Evolutionary conservation across 768 basidiomycete species (phyloP).

Genomic region (Inosperma sp.): DNA sequence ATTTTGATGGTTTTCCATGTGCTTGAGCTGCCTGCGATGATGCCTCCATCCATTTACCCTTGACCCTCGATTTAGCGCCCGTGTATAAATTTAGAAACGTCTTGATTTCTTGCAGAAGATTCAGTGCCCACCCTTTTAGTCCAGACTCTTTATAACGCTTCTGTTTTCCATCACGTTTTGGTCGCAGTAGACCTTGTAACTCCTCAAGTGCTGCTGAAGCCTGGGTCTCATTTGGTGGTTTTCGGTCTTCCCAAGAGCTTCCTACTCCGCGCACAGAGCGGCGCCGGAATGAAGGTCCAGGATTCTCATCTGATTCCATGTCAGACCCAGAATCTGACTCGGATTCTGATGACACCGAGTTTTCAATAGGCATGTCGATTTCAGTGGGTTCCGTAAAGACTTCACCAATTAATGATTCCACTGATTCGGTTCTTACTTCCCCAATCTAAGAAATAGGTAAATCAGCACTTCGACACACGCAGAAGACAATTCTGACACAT

Average conservation of each 20-base stretch:
- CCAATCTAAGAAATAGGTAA: too few relatives aligned
- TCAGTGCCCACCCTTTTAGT: not conserved
- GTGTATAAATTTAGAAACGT: conserved; percentile 17
- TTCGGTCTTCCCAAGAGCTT: not conserved
- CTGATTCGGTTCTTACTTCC: too few relatives aligned
- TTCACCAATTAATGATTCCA: too few relatives aligned
- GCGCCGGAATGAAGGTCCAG: not conserved
- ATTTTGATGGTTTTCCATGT: conserved; percentile 7
- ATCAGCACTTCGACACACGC: too few relatives aligned
- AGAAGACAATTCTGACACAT: too few relatives aligned
- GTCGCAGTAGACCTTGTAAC: not conserved
- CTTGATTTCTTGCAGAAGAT: conserved; percentile 16
- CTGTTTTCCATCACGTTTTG: not conserved
- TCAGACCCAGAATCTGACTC: too few relatives aligned
- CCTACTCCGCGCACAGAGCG: not conserved
- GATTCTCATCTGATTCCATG: too few relatives aligned
- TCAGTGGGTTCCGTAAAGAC: too few relatives aligned
- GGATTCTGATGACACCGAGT: too few relatives aligned
- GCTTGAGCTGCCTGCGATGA: conserved; percentile 18
- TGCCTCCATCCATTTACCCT: conserved; percentile 20
- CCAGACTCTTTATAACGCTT: not conserved
- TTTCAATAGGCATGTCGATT: too few relatives aligned
- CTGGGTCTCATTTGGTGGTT: not conserved
- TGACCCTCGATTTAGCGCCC: conserved; percentile 6
- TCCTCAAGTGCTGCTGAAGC: not conserved